phyloP scores from a whole-genome alignment of 2,329 filamentous ascomycete genomes.

The Aschersonia sp. region DNA sequence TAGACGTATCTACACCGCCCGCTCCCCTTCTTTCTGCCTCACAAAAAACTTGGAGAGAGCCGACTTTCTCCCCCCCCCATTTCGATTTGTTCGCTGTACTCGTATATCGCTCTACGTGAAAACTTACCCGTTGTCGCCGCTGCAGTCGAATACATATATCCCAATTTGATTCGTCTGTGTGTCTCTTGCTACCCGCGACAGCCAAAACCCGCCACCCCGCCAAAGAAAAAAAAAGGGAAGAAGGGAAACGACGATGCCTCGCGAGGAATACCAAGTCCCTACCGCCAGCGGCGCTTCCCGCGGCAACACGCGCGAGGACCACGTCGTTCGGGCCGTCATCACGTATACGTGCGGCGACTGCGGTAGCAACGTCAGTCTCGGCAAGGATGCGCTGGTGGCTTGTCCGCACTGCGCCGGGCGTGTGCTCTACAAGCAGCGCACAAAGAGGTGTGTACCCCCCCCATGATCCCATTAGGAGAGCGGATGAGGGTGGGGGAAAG shows the following conservation, averaged over 20 bases:
- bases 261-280: slow-evolving; percentile 67
- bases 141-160: too few relatives aligned
- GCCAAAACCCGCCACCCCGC: too few relatives aligned
- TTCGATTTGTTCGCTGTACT: too few relatives aligned
- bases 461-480: background rate
- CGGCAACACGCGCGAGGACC: slow-evolving; percentile 23
- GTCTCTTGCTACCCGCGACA: too few relatives aligned
- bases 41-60: background rate
- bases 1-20: too few relatives aligned
- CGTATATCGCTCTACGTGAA: too few relatives aligned
- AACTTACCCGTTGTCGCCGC: too few relatives aligned
- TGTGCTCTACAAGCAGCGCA: slow-evolving; percentile 94
- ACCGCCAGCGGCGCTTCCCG: slow-evolving; percentile 27
- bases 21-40: background rate
- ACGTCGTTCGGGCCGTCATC: slow-evolving; percentile 22
- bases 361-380: slow-evolving; percentile 23
- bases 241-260: slow-evolving; percentile 32
- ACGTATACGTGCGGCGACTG: slow-evolving; percentile 29
- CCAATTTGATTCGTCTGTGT: too few relatives aligned
- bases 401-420: slow-evolving; percentile 64
- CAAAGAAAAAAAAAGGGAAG: too few relatives aligned
- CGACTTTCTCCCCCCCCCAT: too few relatives aligned
- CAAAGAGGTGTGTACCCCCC: slow-evolving; percentile 63
- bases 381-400: slow-evolving; percentile 33
- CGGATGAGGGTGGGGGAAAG: too few relatives aligned